Percentiles rank a stretch among this genome's conserved stretches.
Conservation (phyloP, 2,329 filamentous ascomycete genomes). For the Botrytis galanthina region DNA sequence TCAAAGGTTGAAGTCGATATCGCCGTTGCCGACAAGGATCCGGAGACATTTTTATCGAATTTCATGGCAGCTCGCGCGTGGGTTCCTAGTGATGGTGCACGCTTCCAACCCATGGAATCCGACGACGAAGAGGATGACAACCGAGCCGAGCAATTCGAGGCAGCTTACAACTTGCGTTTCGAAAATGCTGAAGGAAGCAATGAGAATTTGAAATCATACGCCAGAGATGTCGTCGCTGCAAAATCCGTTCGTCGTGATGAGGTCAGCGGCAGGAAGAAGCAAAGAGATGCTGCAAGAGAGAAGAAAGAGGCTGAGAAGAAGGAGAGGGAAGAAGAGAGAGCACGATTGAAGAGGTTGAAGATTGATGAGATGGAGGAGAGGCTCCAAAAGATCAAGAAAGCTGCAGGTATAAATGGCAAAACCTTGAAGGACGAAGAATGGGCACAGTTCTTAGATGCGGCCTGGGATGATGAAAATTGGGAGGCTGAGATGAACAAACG, state of each 20-base stretch:
- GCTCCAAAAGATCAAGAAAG: conserved; percentile 82
- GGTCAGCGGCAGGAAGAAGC: conserved; percentile 70
- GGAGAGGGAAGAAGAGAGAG: conserved; percentile 75
- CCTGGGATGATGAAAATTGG: conserved; percentile 88
- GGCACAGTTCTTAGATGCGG: conserved; percentile 78
- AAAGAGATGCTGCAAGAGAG: conserved; percentile 73
- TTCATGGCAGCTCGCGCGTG: conserved; percentile 92
- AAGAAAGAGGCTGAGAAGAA: conserved; percentile 76
- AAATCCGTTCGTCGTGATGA: conserved; percentile 87
- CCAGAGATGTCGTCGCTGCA: conserved; percentile 77
- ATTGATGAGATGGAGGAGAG: conserved; percentile 88
- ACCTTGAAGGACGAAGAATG: conserved; percentile 73
- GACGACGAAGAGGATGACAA: conserved; percentile 74
- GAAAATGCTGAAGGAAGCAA: conserved; percentile 88
- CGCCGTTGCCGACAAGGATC: conserved; percentile 77
- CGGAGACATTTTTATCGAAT: conserved; percentile 89
- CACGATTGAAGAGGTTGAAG: conserved; percentile 80
- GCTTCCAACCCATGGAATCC: conserved; percentile 82
- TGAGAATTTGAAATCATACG: conserved; percentile 82
- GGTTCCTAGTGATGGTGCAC: conserved; percentile 65
- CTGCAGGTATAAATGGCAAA: conserved; percentile 73
- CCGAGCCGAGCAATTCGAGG: conserved; percentile 81
- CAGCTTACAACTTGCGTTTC: conserved; percentile 93
- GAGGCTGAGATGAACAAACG: conserved; percentile 83
- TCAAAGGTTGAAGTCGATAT: conserved; percentile 59